Evolutionary conservation across 2,329 filamentous ascomycete species (phyloP).

Genomic region (Thelonectria blattea): DNA sequence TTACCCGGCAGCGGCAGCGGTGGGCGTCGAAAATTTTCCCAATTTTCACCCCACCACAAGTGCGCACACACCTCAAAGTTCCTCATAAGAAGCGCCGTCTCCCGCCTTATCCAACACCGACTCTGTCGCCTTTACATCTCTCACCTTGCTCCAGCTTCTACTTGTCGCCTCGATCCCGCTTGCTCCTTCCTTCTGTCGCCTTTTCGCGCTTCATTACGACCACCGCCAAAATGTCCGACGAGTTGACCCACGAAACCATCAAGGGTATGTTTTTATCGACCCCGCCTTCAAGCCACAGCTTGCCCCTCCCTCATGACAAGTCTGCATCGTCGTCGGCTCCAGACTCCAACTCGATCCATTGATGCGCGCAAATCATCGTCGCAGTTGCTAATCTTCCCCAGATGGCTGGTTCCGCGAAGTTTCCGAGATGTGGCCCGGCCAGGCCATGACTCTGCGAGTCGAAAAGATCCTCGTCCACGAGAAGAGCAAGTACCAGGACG

Average conservation of each 20-base stretch:
- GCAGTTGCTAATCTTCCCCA: constrained; percentile 45
- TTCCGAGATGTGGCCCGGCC: constrained; percentile 98
- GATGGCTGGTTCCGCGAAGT: constrained; percentile 99
- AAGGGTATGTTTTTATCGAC: constrained; percentile 60
- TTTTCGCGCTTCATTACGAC: constrained; percentile 26
- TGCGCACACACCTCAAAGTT: not conserved
- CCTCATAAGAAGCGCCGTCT: constrained; percentile 32
- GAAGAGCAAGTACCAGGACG: constrained; percentile 99
- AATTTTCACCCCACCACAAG: constrained; percentile 34
- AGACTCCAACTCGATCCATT: not conserved
- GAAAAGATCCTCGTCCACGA: constrained; percentile 98
- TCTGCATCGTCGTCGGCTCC: not conserved
- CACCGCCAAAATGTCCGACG: constrained; percentile 61
- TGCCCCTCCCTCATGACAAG: constrained; percentile 40
- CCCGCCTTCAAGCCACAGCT: constrained; percentile 12
- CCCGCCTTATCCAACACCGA: constrained; percentile 21
- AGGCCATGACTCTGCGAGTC: constrained; percentile 98
- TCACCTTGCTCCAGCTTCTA: constrained; percentile 18
- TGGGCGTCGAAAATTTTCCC: constrained; percentile 31
- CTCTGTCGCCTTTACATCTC: constrained; percentile 20
- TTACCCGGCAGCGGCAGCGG: constrained; percentile 30
- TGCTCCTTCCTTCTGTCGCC: constrained; percentile 11
- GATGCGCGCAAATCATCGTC: not conserved
- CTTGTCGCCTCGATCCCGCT: constrained; percentile 26
- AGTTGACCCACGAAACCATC: constrained; percentile 79